Conservation (phyloP, 2,329 filamentous ascomycete genomes). For the Zymoseptoria tritici region DNA sequence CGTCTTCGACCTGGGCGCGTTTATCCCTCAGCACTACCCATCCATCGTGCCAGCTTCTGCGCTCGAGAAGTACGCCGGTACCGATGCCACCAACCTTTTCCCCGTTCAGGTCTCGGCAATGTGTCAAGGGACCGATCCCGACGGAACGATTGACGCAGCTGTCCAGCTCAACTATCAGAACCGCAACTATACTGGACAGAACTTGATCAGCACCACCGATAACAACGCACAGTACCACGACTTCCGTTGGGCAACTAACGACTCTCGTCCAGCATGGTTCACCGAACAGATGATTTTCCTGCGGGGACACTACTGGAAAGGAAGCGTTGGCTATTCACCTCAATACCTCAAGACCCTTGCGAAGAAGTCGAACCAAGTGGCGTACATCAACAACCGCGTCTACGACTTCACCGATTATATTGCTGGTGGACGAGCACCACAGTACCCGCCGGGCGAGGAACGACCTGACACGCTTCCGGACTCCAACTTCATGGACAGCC, state of each 20-base stretch:
- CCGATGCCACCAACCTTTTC: slow-evolving; percentile 82
- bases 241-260: slow-evolving; percentile 77
- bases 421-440: slow-evolving; percentile 61
- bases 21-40: slow-evolving; percentile 72
- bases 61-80: slow-evolving; percentile 74
- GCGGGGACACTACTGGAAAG: slow-evolving; percentile 73
- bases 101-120: slow-evolving; percentile 90
- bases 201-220: slow-evolving; percentile 59
- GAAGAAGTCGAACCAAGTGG: slow-evolving; percentile 51
- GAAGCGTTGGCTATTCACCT: slow-evolving; percentile 74
- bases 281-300: slow-evolving; percentile 77
- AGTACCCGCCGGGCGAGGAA: slow-evolving; percentile 49
- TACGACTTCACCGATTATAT: slow-evolving; percentile 88
- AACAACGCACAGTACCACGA: slow-evolving; percentile 79
- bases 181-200: slow-evolving; percentile 64
- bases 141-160: slow-evolving; percentile 58
- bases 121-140: slow-evolving; percentile 66
- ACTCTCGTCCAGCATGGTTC: slow-evolving; percentile 86
- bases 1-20: slow-evolving; percentile 74
- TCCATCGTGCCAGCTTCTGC: slow-evolving; percentile 52
- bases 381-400: slow-evolving; percentile 68
- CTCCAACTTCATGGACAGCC: slow-evolving; percentile 71
- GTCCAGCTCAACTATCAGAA: slow-evolving; percentile 80
- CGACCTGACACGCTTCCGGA: slow-evolving; percentile 42
- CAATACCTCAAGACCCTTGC: slow-evolving; percentile 66